phyloP scores from a whole-genome alignment of 345 rosid species.

The Isatis tinctoria region DNA sequence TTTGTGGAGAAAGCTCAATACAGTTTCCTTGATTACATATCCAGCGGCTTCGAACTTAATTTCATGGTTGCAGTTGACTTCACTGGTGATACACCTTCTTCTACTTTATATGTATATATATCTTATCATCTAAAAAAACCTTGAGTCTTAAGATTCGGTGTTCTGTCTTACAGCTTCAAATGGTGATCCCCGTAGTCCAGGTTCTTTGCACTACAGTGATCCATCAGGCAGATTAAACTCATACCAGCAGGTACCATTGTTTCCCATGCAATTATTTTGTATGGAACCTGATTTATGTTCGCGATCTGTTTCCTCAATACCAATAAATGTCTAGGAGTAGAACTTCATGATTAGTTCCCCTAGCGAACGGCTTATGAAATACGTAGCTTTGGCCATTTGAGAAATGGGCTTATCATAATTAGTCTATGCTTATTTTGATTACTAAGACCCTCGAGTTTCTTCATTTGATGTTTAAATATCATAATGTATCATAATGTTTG shows the following conservation, averaged over 20 bases:
- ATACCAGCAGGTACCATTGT: constrained; percentile 59
- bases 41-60: constrained; percentile 76
- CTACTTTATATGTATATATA: not conserved
- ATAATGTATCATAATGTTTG: not conserved
- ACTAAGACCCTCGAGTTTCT: not conserved
- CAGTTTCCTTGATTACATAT: constrained; percentile 82
- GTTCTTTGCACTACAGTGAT: constrained; percentile 82
- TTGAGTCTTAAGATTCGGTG: not conserved
- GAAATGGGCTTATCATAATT: not conserved
- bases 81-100: constrained; percentile 50
- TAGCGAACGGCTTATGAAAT: not conserved
- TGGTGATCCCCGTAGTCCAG: constrained; percentile 61
- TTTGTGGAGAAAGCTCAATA: constrained; percentile 58
- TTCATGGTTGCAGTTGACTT: constrained; percentile 96
- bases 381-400: not conserved
- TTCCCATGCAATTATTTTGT: not conserved
- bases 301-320: not conserved
- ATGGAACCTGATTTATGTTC: not conserved
- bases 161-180: constrained; percentile 62
- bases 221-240: constrained; percentile 73
- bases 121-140: not conserved
- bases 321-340: not conserved
- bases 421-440: not conserved
- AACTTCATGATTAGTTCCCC: not conserved
- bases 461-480: not conserved